Percentiles rank a stretch among this genome's conserved stretches.
Conservation (phyloP, 2,329 filamentous ascomycete species). For the Elsinoe australis region DNA sequence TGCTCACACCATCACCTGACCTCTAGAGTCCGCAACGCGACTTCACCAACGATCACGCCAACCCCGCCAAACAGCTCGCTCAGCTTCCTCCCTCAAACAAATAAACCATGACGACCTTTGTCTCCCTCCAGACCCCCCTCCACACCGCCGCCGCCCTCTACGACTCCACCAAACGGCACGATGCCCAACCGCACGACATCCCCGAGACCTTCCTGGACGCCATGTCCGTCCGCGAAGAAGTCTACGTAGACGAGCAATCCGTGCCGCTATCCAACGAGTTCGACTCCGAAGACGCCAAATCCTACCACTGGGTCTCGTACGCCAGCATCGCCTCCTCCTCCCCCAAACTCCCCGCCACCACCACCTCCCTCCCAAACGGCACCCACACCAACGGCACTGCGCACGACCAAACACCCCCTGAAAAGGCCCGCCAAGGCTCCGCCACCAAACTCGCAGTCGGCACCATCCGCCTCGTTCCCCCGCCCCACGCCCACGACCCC, state of each 20-base stretch:
- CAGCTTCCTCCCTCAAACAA: background rate
- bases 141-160: conserved; percentile 31
- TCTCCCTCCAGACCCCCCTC: conserved; percentile 33
- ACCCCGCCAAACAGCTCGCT: background rate
- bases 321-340: conserved; percentile 49
- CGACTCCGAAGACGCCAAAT: conserved; percentile 70
- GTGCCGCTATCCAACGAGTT: conserved; percentile 60
- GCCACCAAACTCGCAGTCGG: conserved; percentile 54
- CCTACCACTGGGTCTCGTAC: conserved; percentile 86
- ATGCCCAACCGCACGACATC: conserved; percentile 32
- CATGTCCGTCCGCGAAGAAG: conserved; percentile 49
- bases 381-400: conserved; percentile 34
- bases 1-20: no score
- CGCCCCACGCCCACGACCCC: conserved; percentile 51
- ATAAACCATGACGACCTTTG: conserved; percentile 31
- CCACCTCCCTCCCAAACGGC: background rate
- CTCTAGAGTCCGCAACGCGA: no score
- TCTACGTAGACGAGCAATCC: conserved; percentile 52
- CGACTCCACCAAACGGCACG: conserved; percentile 24
- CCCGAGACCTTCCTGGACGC: conserved; percentile 46
- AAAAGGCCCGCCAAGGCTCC: conserved; percentile 31
- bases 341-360: conserved; percentile 25
- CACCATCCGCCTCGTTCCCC: conserved; percentile 72
- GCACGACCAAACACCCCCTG: conserved; percentile 27
- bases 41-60: no score